Conservation (phyloP, 23 red algal genomes). For the Cyanidium caldarium region DNA sequence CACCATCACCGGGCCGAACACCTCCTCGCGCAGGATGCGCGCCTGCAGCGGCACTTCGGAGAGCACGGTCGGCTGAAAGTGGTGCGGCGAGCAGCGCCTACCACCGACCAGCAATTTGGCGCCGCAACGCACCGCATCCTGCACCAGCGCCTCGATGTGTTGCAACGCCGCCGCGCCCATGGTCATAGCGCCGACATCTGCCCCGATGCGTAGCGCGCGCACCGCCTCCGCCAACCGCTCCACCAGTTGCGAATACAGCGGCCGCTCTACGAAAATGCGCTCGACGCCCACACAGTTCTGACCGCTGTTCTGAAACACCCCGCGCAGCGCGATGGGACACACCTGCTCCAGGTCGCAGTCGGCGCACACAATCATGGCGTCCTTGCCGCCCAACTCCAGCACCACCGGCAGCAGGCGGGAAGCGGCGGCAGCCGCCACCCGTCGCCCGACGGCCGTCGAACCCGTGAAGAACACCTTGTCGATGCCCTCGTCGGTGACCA, state of each 20-base stretch:
- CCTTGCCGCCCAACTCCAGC: constrained; percentile 93
- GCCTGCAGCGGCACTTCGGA: constrained; percentile 30
- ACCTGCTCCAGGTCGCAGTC: constrained; percentile 55
- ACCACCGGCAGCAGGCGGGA: constrained; percentile 46
- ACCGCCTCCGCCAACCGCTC: neutral
- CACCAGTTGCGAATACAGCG: constrained; percentile 30
- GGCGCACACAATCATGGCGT: constrained; percentile 61
- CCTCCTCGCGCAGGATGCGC: constrained; percentile 81
- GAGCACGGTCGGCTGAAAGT: constrained; percentile 58
- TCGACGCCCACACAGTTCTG: constrained; percentile 98
- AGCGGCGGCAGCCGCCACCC: constrained; percentile 60
- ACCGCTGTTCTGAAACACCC: constrained; percentile 86
- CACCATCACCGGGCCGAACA: constrained; percentile 81
- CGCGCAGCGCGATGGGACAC: constrained; percentile 40
- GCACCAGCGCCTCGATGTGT: constrained; percentile 38
- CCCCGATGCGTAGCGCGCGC: neutral
- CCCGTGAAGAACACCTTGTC: constrained; percentile 97
- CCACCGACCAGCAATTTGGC: constrained; percentile 48
- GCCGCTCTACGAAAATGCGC: constrained; percentile 63
- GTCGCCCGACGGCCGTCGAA: constrained; percentile 45
- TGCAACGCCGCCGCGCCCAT: constrained; percentile 41
- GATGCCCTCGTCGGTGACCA: constrained; percentile 28
- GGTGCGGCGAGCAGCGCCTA: neutral
- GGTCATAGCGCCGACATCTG: constrained; percentile 64
- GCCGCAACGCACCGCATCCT: constrained; percentile 45